Evolutionary conservation across 371 early-diverging fungal species (phyloP).

Genomic region (Mortierella sp.): DNA sequence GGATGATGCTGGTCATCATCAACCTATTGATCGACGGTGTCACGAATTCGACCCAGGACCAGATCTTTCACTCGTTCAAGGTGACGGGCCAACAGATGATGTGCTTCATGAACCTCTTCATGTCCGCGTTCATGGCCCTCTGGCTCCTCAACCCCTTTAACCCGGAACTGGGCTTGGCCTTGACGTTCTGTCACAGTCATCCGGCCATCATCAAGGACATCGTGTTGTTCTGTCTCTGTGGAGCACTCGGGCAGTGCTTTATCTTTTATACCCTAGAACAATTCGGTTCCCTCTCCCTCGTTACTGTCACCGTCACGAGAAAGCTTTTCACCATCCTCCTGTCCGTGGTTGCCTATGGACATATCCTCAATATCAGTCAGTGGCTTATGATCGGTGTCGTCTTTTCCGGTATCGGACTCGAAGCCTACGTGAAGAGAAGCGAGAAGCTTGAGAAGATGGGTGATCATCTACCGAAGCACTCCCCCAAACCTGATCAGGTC

Average conservation of each 20-base stretch:
- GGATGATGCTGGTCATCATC: constrained; percentile 82
- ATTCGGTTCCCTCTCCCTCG: constrained; percentile 93
- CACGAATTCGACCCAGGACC: constrained; percentile 97
- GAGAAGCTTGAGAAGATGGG: constrained; percentile 54
- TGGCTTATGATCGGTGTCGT: constrained; percentile 91
- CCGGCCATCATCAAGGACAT: constrained; percentile 89
- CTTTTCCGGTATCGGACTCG: constrained; percentile 86
- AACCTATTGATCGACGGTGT: constrained; percentile 95
- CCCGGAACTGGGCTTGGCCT: constrained; percentile 80
- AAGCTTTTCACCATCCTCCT: constrained; percentile 97
- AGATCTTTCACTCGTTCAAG: constrained; percentile 83
- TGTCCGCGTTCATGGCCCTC: constrained; percentile 72
- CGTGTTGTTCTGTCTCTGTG: constrained; percentile 84
- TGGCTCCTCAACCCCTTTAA: constrained; percentile 81
- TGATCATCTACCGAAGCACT: constrained; percentile 47
- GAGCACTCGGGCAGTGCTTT: constrained; percentile 96
- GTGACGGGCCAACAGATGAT: constrained; percentile 95
- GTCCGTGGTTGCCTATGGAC: constrained; percentile 90
- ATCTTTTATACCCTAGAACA: constrained; percentile 95
- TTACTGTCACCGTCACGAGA: constrained; percentile 95
- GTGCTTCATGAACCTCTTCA: constrained; percentile 95
- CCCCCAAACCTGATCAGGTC: constrained; percentile 41
- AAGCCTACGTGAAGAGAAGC: constrained; percentile 74
- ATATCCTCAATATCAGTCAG: constrained; percentile 80
- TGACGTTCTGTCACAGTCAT: constrained; percentile 77